Percentiles rank a stretch among this genome's conserved stretches.
These are phyloP conservation scores for Penicillium fimorum DNA, from an alignment of 495 filamentous ascomycete species.

Conservation along the genomic window DNA sequence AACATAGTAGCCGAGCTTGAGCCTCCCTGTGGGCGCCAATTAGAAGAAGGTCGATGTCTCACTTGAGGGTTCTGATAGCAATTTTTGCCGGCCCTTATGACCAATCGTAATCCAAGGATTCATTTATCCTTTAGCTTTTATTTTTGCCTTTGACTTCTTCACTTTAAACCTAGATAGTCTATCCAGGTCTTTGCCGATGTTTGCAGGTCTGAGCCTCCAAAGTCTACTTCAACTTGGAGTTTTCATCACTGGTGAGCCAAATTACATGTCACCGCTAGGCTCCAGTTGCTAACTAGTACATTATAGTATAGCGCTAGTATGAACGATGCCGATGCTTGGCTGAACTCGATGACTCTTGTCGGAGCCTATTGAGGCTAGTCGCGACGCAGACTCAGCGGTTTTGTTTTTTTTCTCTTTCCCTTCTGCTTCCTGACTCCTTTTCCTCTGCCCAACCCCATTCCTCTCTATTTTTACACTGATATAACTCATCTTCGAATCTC, in stretches of 20 bases:
- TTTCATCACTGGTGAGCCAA: background rate
- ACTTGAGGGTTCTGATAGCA: background rate
- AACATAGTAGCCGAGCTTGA: background rate
- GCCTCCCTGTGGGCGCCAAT: background rate
- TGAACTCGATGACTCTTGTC: background rate
- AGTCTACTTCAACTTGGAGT: background rate
- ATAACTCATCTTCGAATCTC: background rate
- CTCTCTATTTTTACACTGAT: background rate
- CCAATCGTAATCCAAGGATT: background rate
- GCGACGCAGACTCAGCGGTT: too few relatives aligned
- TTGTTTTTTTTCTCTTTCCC: background rate
- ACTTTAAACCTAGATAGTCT: background rate
- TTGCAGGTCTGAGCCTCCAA: background rate
- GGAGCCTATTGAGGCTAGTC: slow-evolving; percentile 9
- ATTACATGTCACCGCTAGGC: background rate
- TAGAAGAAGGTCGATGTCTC: background rate
- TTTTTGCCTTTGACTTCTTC: background rate
- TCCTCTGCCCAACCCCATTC: background rate
- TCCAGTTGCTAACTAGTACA: background rate
- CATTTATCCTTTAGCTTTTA: too few relatives aligned
- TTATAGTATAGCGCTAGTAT: background rate
- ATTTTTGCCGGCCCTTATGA: background rate
- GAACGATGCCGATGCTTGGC: too few relatives aligned
- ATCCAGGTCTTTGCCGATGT: background rate
- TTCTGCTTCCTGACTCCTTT: background rate